Base-by-base conservation (phyloP, 2,329 filamentous ascomycete genomes). In the Blumeria graminis region DNA sequence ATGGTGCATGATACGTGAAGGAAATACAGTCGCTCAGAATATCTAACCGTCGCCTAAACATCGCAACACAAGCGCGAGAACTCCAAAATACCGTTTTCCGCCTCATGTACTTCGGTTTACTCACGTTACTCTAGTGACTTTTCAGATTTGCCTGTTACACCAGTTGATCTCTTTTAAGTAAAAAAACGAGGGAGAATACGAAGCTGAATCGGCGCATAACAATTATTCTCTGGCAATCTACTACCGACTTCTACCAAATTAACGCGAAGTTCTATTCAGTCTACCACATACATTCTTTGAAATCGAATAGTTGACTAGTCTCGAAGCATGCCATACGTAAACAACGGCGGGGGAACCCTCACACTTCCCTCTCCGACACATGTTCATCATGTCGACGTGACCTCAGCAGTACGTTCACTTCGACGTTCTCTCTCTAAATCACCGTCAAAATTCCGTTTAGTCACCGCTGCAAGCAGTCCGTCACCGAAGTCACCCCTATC, bases 351-450 rank as follows among this genome's bases (percentile, higher is more conserved):
- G 67, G 86, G 86, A 65, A 90, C 86, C 58, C 75, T 94, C 64
- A 87, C 92, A 65, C 75, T 94, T 63, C 82, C 87, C 61, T 94
- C 89, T 60, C 89, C 90, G 58, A 90, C 85, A 52, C 81, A 86
- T 64, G 79, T 80, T 59, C 85, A 86, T 68, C 82, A 85, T 69
- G 83, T 90, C 64, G 86, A 94, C 71, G 80, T 86, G 61, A 82
- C 84, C 59, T 81, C 85, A 55, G 82, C 85, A 58, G 84, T 94
- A 60, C 79, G 86, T 65, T 85, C 87, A 64, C 74, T 95, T 58
- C 78, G 89, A 61, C 84, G 87, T 63, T 94, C 90, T 32, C 75
- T 95, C 60, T 95, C 89, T 57, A 79, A 88, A 63, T 95, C 90
- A n/a, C 90, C 90, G 10, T 94, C 90, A 35, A 94, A 92, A 68